Percentiles rank a stretch among this genome's conserved stretches.
phyloP scores from a whole-genome alignment of 176 grass and related monocot genomes.

The Guadua angustifolia region DNA sequence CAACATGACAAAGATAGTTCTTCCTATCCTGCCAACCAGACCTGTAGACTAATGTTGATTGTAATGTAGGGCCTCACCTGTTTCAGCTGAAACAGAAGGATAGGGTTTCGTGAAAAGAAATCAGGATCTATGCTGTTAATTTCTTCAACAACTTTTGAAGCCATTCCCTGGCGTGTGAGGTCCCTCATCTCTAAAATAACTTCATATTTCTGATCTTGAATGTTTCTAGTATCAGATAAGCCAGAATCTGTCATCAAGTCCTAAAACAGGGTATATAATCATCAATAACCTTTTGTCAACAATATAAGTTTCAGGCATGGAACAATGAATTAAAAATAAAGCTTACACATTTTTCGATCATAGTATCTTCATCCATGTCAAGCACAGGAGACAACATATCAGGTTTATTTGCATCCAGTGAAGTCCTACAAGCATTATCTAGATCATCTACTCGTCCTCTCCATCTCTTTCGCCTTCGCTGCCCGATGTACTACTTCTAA shows the following conservation, averaged over 20 bases:
- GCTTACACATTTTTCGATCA: constrained; percentile 52
- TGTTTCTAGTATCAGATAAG: constrained; percentile 40
- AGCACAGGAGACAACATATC: constrained; percentile 24
- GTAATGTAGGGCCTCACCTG: constrained; percentile 61
- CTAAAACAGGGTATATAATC: constrained; percentile 45
- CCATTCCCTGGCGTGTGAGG: constrained; percentile 77
- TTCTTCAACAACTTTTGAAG: constrained; percentile 93
- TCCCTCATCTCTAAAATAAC: constrained; percentile 84
- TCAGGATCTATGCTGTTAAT: constrained; percentile 84
- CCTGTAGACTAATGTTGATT: neutral
- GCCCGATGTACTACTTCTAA: constrained; percentile 68
- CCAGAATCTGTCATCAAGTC: constrained; percentile 39
- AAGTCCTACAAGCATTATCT: constrained; percentile 45
- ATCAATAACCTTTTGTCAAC: constrained; percentile 16
- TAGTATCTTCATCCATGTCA: constrained; percentile 47
- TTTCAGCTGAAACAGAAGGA: constrained; percentile 95
- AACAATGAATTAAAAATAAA: constrained; percentile 44
- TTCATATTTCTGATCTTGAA: constrained; percentile 74
- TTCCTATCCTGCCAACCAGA: constrained; percentile 29
- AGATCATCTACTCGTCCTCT: constrained; percentile 72
- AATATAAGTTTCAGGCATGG: neutral
- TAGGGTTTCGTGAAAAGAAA: constrained; percentile 81
- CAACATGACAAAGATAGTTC: constrained; percentile 21
- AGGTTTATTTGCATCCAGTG: constrained; percentile 51
- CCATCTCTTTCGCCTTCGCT: constrained; percentile 88